Base-by-base conservation (phyloP, 345 rosid genomes). In the Microcos paniculata region DNA sequence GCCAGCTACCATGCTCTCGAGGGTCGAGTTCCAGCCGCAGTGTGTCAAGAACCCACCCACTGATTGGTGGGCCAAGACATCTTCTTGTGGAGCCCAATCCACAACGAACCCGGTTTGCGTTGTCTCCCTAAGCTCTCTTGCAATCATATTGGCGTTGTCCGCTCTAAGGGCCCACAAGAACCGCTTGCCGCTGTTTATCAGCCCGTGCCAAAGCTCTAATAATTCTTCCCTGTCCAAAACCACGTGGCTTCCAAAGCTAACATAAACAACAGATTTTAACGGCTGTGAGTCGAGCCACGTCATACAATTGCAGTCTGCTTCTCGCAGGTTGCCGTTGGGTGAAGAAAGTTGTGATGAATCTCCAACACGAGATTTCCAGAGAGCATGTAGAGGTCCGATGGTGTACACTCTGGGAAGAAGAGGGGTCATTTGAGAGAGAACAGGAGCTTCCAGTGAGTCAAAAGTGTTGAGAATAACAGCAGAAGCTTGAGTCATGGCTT, bases 1-100 rank as follows among this genome's bases (percentile, higher is more conserved):
- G 0, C 87, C 89, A 0, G 80, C 84, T 1, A 46, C 68, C 1
- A 85, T 71, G 31, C 88, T 85, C 63, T 89, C 92, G 76, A 85
- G 33, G 0, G 84, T 89, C 0, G 90, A 89, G 82, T 89, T 89
- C 90, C 90, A 89, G 4, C 90, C 85, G 33, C 83, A 70, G 19
- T 85, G 86, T 1, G 87, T 80, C 46, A 84, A 58, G 55, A 88
- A 85, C 58, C 86, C 88, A 62, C 86, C 88, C 3, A 87, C 48
- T 0, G 92, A 79, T 6, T 15, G 38, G 45, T 88, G 92, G 8
- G 56, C 58, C 66, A 86, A 62, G 8, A 88, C 90, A 72, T 87
- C 83, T 48, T 86, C 86, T 45, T 88, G 92, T 0, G 90, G 86
- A 1, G 77, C 83, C 87, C 90, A 88, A 11, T 63, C 74, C 23